Conservation (phyloP, 1,284 basidiomycete species). For the Rhodofomes roseus region DNA sequence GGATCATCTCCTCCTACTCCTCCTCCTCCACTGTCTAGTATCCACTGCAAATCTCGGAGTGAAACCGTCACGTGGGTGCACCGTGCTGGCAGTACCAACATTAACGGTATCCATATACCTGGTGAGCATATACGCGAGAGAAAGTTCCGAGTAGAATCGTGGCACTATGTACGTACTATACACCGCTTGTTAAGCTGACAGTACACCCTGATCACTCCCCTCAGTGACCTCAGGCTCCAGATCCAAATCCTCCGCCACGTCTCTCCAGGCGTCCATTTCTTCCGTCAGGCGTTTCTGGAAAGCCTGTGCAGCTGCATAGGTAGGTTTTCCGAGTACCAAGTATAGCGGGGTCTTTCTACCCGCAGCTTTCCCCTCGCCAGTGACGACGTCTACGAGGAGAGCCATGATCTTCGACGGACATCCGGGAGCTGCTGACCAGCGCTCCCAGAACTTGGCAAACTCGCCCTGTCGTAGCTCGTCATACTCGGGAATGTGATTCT, state of each 20-base stretch:
- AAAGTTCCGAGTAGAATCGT: too few species aligned
- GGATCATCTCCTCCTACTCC: too few species aligned
- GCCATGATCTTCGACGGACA: conserved; percentile 55
- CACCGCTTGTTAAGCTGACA: too few species aligned
- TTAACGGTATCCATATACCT: too few species aligned
- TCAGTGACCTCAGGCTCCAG: conserved; percentile 20
- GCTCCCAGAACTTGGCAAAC: conserved; percentile 26
- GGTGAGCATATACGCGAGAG: too few species aligned
- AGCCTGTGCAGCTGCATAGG: conserved; percentile 26
- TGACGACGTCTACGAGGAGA: conserved; percentile 51
- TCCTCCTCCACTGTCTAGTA: too few species aligned
- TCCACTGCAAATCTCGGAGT: too few species aligned
- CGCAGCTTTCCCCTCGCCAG: conserved; percentile 37
- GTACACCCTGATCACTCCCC: too few species aligned
- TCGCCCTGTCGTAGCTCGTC: conserved; percentile 23
- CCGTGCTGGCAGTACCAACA: too few species aligned
- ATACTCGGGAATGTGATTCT: conserved; percentile 27
- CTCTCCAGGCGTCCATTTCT: conserved; percentile 29
- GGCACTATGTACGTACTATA: too few species aligned
- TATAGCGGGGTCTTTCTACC: conserved; percentile 21
- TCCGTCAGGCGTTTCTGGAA: conserved; percentile 19
- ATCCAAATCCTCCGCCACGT: conserved; percentile 28
- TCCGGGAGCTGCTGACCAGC: conserved; percentile 42
- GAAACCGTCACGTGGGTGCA: too few species aligned
- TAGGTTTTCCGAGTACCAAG: conserved; percentile 29